phyloP scores from a whole-genome alignment of 2,329 filamentous ascomycete genomes.

The Clonostachys byssicola region DNA sequence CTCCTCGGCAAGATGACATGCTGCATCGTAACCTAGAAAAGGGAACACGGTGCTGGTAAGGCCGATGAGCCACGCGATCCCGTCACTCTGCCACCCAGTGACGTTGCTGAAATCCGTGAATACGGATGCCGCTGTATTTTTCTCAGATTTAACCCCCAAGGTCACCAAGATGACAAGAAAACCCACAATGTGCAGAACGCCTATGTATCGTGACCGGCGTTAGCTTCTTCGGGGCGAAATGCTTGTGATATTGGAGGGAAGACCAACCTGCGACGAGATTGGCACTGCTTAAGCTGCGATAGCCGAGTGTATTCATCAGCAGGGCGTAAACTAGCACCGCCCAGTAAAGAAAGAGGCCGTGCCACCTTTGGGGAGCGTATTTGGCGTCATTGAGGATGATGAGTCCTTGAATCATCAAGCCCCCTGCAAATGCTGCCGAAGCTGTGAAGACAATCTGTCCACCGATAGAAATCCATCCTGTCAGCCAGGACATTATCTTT shows the following conservation, averaged over 20 bases:
- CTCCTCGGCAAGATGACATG: too few species aligned
- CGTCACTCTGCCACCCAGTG: constrained; percentile 22
- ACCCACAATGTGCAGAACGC: constrained; percentile 16
- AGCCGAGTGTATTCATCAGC: constrained; percentile 34
- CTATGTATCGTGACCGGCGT: constrained; percentile 1
- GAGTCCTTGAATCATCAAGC: constrained; percentile 34
- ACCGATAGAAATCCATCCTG: constrained; percentile 39
- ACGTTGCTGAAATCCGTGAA: constrained; percentile 23
- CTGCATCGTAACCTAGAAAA: constrained; percentile 17
- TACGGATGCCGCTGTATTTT: constrained; percentile 19
- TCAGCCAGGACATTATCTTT: constrained; percentile 9
- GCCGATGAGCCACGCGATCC: constrained; percentile 23
- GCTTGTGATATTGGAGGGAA: background rate
- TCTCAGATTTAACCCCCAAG: constrained; percentile 19
- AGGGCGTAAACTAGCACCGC: constrained; percentile 28
- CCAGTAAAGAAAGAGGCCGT: constrained; percentile 43
- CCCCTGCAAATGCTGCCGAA: constrained; percentile 39
- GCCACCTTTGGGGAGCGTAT: constrained; percentile 35
- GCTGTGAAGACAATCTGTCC: constrained; percentile 40
- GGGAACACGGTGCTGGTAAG: constrained; percentile 22
- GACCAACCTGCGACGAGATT: constrained; percentile 15
- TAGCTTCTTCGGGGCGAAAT: background rate
- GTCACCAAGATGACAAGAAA: constrained; percentile 18
- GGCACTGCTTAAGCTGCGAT: constrained; percentile 25
- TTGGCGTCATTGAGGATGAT: constrained; percentile 34